Percentiles rank a stretch among this genome's conserved stretches.
These are phyloP conservation scores for Psidium friedrichsthalianum DNA, from an alignment of 345 rosid genomes.

Conservation along the genomic window DNA sequence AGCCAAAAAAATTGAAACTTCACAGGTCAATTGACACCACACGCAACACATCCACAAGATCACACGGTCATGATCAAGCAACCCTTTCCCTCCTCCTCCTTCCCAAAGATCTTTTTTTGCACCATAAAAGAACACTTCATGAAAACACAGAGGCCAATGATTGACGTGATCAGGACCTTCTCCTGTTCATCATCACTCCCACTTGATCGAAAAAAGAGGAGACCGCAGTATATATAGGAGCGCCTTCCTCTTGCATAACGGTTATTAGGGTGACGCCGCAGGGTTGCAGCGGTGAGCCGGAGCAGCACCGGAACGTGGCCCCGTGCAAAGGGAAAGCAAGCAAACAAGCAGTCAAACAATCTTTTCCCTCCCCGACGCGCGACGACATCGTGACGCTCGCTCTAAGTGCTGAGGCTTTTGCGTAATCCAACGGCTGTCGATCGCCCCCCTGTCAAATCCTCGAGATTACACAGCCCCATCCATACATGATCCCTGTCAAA, in stretches of 20 bases:
- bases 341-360: constrained; percentile 1
- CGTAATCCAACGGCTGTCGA: background rate
- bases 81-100: background rate
- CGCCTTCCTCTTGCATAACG: background rate
- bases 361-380: background rate
- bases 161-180: background rate
- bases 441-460: background rate
- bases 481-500: background rate
- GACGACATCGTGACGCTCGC: constrained; percentile 7
- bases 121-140: background rate
- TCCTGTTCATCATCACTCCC: background rate
- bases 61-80: background rate
- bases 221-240: background rate
- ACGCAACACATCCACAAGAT: background rate
- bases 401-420: background rate
- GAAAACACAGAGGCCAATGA: background rate
- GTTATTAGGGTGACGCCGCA: background rate
- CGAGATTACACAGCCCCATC: background rate
- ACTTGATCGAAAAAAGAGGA: background rate
- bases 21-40: background rate
- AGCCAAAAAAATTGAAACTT: background rate
- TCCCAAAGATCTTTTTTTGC: background rate
- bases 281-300: background rate
- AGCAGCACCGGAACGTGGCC: background rate
- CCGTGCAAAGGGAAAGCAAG: background rate